Evolutionary conservation across 2,329 filamentous ascomycete species (phyloP), one percentile per base, ranked within the genome.

Genomic region (Pseudogymnoascus sp.): DNA sequence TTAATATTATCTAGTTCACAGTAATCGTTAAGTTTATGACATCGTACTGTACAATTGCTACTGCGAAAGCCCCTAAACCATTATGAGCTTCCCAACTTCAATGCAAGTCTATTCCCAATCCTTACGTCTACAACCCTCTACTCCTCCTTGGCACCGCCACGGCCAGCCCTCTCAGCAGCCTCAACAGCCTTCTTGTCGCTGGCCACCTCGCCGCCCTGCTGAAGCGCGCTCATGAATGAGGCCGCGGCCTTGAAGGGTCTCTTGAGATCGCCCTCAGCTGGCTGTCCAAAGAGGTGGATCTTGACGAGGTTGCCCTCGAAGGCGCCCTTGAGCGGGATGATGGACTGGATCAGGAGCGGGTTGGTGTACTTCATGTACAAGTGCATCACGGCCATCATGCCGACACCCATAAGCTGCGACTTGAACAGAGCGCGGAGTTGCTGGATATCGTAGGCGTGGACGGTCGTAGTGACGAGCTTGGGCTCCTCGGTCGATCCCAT

Each of bases 321-420:
- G 54, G 92, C 93, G 75, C 89, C 85, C 88, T 99, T 99, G 78
- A 97, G 83, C 36, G 95, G 95, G 75, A 99, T 95, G 80, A 99
- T 96, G 77, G 90, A 96, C 86, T 99, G 95, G 81, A 99, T 96
- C 73, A 97, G 82, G 61, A 99, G 90, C 45, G 95, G 95, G 86
- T 97, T 99, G 81, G 93, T 97, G 88, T 97, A 99, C 78, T 97
- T 93, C 84, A 99, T 90, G 87, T 97, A 99, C 67, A 99, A 70
- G 81, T 99, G 95, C 93, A 99, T 97, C 74, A 97, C 90, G 67
- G 79, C 86, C 93, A 99, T 97, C 93, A 99, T 99, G 77, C 85
- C 93, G 65, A 99, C 83, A 66, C 95, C 95, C 90, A 96, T 97
- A 73, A 96, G 80, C 81, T 97, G 93, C 68, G 88, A 85, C 78